Evolutionary conservation across 345 rosid species (phyloP), one percentile per base, ranked within the genome.

Genomic region (Eutrema yunnanense): DNA sequence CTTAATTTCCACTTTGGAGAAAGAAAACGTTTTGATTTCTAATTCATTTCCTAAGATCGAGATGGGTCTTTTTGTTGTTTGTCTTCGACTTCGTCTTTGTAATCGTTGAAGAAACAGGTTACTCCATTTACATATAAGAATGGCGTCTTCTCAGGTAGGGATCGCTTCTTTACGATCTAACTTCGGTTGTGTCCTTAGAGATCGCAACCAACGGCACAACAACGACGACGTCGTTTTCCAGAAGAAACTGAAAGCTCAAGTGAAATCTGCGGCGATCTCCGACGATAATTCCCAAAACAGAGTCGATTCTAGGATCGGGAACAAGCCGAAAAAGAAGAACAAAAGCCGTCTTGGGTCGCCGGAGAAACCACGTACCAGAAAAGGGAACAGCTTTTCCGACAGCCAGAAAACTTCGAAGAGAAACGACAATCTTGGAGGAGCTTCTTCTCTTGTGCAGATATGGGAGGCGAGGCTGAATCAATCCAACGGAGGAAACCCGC

Each of bases 361-460:
- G 53, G 75, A 76, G 71, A 76, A 63, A 47, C 60, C 26, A 49
- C 43, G 57, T 19, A 0, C 5, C 1, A 59, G 66, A 7, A 69
- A 67, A 68, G 64, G 22, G 6, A 52, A 11, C 50, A 41, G 10
- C 22, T 49, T 49, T 71, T 49, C 67, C 30, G 59, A 42, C 33
- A 50, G 42, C 27, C 8, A 42, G 56, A 57, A 57, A 22, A 13
- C 3, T 1, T 65, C 11, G 32, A 65, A 54, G 57, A 73, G 65
- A 64, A 58, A 32, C 11, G 73, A 68, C 4, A 59, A 51, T 38
- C 70, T 46, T 2, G 90, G 38, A 67, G 73, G 89, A 9, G 97
- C 98, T 46, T 90, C 96, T 33, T 93, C 97, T 9, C 96, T 93
- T n/a, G 98, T 93, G 34, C 97, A 87, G 81, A 89, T 90, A 60